Evolutionary conservation across 306 rosid genomes (phyloP).

Genomic region (Notholithocarpus densiflorus): DNA sequence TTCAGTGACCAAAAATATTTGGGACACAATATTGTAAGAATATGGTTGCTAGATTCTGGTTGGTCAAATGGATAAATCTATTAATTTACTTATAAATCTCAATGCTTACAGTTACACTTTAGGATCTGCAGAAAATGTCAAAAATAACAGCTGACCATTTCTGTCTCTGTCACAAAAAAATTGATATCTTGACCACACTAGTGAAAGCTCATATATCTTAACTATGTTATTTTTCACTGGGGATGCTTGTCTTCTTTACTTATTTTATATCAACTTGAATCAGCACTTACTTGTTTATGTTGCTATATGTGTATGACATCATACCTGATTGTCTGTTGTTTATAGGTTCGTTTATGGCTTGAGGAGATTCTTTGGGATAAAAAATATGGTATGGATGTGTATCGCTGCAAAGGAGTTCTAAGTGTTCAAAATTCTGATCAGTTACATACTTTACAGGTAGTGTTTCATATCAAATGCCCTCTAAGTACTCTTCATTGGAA

Average conservation of each 20-base stretch:
- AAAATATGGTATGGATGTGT: slow-evolving; percentile 84
- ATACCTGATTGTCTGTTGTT: background rate
- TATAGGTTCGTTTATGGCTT: slow-evolving; percentile 73
- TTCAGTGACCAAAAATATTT: background rate
- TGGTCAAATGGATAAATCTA: background rate
- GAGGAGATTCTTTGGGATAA: slow-evolving; percentile 99
- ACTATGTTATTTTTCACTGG: background rate
- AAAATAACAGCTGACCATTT: background rate
- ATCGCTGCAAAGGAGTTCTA: slow-evolving; percentile 89
- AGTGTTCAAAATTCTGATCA: slow-evolving; percentile 60
- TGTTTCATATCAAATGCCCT: background rate
- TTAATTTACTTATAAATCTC: background rate
- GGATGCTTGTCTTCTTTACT: background rate
- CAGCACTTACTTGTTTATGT: background rate
- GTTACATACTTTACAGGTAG: slow-evolving; percentile 89
- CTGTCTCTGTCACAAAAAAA: background rate
- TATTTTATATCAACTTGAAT: background rate
- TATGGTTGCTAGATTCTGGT: background rate
- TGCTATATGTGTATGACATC: slow-evolving; percentile 6
- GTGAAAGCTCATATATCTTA: background rate
- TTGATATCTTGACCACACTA: background rate
- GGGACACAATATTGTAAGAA: background rate
- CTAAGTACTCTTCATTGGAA: slow-evolving; percentile 1
- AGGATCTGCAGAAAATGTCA: background rate
- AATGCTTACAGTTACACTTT: background rate